Evolutionary conservation across 192 early-diverging fungal genomes (phyloP), one percentile per base, ranked within the genome.

Genomic region (Backusella parvicylindrica): DNA sequence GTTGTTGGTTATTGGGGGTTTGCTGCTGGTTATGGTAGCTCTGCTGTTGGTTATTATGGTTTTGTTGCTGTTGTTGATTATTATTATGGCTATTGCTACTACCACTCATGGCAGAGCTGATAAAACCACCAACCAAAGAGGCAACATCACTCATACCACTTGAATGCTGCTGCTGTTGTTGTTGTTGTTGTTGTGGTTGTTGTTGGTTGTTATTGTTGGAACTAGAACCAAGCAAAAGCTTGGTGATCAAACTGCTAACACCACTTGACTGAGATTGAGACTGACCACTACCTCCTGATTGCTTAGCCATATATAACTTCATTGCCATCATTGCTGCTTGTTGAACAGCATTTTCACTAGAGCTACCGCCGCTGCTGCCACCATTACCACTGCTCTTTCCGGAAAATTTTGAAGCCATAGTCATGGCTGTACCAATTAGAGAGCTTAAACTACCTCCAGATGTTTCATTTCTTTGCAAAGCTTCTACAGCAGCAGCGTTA

Each of bases 301-400:
- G 74, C 38, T 80, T 72, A 4, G 70, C 41, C 70, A 80, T 80
- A 70, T 80, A 80, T 12, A 80, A 33, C 40, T 80, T 80, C n/a
- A 76, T 36, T 37, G 79, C 75, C 79, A 80, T 80, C 71, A 67
- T 66, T 28, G 75, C 79, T 50, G 79, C 79, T 43, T 72, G 71
- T 23, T 71, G 68, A 33, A 80, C 11, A 32, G 71, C 69, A 23
- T 68, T 47, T 11, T 40, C 35, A 53, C 64, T 80, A 60, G 47
- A 70, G 12, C 74, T 75, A 9, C 64, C 71, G 12, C 72, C 72
- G 15, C 72, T 53, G 15, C 36, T 33, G 18, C n/a, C 11, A 50
- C 37, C 65, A 18, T 35, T 66, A 11, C 40, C 30, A 41, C 31
- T 41, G 31, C 35, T 64, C 9, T 63, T 74, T 23, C 43, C 41